Conservation (phyloP, 805 yeast species). For the Saccharomycopsis sp. region DNA sequence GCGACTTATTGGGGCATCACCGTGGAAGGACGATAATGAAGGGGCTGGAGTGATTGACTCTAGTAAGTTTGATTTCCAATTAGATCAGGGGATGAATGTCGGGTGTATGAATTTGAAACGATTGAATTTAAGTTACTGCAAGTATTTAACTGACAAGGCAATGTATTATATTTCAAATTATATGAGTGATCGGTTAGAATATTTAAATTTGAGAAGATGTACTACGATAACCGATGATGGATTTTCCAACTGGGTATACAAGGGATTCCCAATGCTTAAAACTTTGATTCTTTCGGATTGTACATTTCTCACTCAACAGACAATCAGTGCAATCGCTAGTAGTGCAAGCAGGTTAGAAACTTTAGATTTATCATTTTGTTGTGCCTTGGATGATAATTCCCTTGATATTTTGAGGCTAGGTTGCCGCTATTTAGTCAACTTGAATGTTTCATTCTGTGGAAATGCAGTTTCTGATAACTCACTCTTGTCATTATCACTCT, state of each 20-base stretch:
- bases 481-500: constrained; percentile 49
- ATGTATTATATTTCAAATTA: constrained; percentile 56
- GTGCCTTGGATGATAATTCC: constrained; percentile 64
- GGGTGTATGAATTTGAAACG: constrained; percentile 56
- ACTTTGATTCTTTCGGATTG: constrained; percentile 60
- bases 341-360: constrained; percentile 51
- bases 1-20: constrained; percentile 49
- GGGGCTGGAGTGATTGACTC: background rate
- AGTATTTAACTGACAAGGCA: constrained; percentile 61
- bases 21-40: background rate
- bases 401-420: constrained; percentile 60
- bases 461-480: constrained; percentile 73
- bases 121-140: constrained; percentile 64
- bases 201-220: constrained; percentile 63
- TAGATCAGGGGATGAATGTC: constrained; percentile 21
- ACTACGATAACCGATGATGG: constrained; percentile 75
- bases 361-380: constrained; percentile 65
- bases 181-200: constrained; percentile 48
- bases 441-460: constrained; percentile 70
- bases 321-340: constrained; percentile 54
- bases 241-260: constrained; percentile 56
- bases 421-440: constrained; percentile 45
- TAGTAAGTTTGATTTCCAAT: background rate
- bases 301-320: constrained; percentile 60
- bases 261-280: constrained; percentile 46